Base-by-base conservation (phyloP, 352 stramenopile genomes). In the Phytopythium helicoides region DNA sequence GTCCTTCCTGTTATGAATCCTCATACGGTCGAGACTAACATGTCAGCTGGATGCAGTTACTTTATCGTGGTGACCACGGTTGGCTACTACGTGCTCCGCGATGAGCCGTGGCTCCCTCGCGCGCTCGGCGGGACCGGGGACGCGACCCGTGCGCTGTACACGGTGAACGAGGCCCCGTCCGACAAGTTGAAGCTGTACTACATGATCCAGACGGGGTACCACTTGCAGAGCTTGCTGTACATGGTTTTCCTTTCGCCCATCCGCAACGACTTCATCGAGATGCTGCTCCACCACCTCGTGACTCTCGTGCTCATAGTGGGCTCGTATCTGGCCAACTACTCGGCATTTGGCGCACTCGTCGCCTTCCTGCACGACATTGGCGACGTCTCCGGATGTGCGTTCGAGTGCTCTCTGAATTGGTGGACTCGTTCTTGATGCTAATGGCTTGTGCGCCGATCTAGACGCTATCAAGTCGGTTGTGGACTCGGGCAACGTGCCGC, bases 231-330 rank as follows among this genome's bases (percentile, higher is more conserved):
- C 42, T 38, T 84, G 6, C 31, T 84, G 15, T 84, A 68, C 59
- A 81, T 84, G 73, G 46, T 81, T 31, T 56, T 79, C 40, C 65
- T 84, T 44, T 76, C 73, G 19, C 67, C 73, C 22, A 79, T 81
- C 42, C 70, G 73, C 15, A 84, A 80, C 63, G 73, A 84, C 62
- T 84, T 84, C 55, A 61, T 81, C 23, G 73, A 84, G 56, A 84
- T 84, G 73, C 31, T 79, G 44, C 41, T 84, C 40, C 73, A 84
- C 40, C 73, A 84, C 52, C 58, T 84, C 34, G 68, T 70, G 44
- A 84, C 73, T 19, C 78, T 84, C 35, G 62, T 84, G 31, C 68
- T 84, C 38, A 79, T 84, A n/a, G 63, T 53, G 52, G 59, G 67
- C 25, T 84, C 73, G 44, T 84, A 71, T 35, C 58, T 84, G 28